A percentile compares a stretch with the other conserved stretches of the same genome.
phyloP scores from a whole-genome alignment of 306 rosid species.

The Boehmeria nivea region DNA sequence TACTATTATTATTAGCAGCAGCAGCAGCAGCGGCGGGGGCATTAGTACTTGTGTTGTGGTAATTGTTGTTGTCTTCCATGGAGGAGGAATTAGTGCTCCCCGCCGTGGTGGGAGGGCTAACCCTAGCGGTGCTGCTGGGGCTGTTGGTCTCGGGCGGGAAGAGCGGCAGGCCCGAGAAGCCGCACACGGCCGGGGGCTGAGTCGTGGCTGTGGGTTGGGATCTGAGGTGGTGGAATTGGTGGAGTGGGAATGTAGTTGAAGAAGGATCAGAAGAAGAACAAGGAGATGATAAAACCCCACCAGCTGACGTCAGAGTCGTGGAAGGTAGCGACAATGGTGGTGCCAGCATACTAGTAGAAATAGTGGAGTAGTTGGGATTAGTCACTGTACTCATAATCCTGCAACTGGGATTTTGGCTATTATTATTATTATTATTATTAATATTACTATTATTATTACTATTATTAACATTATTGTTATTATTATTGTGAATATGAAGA shows the following conservation, averaged over 20 bases:
- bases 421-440: conserved; percentile 5
- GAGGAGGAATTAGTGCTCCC: conserved; percentile 12
- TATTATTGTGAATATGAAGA: too few relatives aligned
- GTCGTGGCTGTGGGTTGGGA: conserved; percentile 7
- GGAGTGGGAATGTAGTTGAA: conserved; percentile 12
- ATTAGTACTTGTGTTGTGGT: too few relatives aligned
- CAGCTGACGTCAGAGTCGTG: conserved; percentile 25
- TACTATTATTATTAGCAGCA: background rate
- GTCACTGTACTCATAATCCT: background rate
- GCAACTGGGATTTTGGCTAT: background rate
- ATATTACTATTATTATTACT: background rate
- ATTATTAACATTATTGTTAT: background rate
- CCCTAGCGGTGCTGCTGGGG: background rate
- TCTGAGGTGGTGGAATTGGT: conserved; percentile 8
- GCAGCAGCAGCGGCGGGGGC: too few relatives aligned
- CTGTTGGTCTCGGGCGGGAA: conserved; percentile 55
- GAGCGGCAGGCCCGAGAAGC: conserved; percentile 86
- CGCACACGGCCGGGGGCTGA: conserved; percentile 62
- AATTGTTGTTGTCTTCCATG: conserved; percentile 50
- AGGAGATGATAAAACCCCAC: conserved; percentile 31
- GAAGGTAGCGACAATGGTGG: conserved; percentile 28
- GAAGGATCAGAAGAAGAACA: conserved; percentile 9
- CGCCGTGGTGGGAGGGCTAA: background rate
- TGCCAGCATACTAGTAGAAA: background rate
- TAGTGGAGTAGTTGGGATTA: conserved; percentile 78